Percentiles rank a stretch among this genome's conserved stretches.
These are phyloP conservation scores for Leucosporidium creatinivorum DNA, from an alignment of 768 basidiomycete genomes.

Conservation along the genomic window DNA sequence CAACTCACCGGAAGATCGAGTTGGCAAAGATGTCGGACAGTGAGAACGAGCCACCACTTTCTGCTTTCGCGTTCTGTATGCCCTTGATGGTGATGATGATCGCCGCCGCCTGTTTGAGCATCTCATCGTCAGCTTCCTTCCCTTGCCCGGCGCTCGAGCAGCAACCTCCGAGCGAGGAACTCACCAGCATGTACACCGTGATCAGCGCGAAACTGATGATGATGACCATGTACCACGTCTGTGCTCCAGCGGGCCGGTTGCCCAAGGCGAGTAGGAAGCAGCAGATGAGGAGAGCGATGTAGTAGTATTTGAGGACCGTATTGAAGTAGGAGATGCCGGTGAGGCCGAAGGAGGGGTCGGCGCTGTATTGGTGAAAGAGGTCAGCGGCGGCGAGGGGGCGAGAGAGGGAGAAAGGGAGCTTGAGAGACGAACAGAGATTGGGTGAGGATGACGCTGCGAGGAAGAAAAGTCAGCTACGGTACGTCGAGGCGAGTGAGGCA, in stretches of 20 bases:
- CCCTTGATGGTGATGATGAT: slow-evolving; percentile 78
- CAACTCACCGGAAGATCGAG: slow-evolving; percentile 44
- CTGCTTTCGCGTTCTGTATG: slow-evolving; percentile 55
- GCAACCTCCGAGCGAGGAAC: too few relatives aligned
- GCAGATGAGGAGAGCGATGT: slow-evolving; percentile 64
- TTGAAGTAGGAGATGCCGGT: slow-evolving; percentile 57
- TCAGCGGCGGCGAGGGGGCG: neutral
- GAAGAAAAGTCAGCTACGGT: too few relatives aligned
- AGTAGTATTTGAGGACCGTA: slow-evolving; percentile 72
- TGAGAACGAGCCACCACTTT: slow-evolving; percentile 46
- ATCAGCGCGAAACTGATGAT: slow-evolving; percentile 82
- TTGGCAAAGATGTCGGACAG: slow-evolving; percentile 66
- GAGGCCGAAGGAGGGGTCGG: slow-evolving; percentile 55
- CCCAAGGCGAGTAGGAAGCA: slow-evolving; percentile 19
- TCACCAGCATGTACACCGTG: slow-evolving; percentile 92
- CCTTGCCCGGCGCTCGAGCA: too few relatives aligned
- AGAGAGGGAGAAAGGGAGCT: neutral
- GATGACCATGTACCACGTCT: slow-evolving; percentile 75
- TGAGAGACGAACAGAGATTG: slow-evolving; percentile 51
- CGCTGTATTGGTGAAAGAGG: slow-evolving; percentile 35
- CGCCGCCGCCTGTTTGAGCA: slow-evolving; percentile 55
- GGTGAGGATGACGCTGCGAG: slow-evolving; percentile 69
- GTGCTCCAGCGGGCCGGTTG: slow-evolving; percentile 51
- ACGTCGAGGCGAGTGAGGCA: too few relatives aligned
- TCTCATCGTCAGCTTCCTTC: neutral